A percentile compares a stretch with the other conserved stretches of the same genome.
phyloP scores from a whole-genome alignment of 2,329 filamentous ascomycete species.

The Acarospora socialis region DNA sequence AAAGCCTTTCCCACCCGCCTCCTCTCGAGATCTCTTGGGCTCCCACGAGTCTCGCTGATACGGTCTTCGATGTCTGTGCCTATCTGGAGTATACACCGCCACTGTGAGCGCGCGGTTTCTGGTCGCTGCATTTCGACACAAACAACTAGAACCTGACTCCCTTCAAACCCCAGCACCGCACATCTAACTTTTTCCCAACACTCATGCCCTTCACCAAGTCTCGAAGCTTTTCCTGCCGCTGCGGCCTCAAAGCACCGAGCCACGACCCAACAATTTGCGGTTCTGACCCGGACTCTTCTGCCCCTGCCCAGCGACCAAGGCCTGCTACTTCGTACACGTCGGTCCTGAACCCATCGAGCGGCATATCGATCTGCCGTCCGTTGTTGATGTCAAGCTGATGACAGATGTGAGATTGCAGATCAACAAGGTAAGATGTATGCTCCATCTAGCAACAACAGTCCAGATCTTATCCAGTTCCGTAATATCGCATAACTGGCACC shows the following conservation, averaged over 20 bases:
- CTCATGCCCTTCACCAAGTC: slow-evolving; percentile 17
- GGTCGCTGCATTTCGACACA: no score
- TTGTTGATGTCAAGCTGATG: slow-evolving; percentile 40
- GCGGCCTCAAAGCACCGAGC: slow-evolving; percentile 34
- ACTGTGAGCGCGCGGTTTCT: no score
- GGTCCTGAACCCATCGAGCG: slow-evolving; percentile 36
- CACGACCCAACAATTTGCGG: slow-evolving; percentile 24
- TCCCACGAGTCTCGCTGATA: no score
- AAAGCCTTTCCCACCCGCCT: no score
- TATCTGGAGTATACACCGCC: no score
- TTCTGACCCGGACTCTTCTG: slow-evolving; percentile 39
- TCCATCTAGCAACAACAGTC: slow-evolving; percentile 26
- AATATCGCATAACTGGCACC: slow-evolving; percentile 38
- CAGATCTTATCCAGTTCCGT: slow-evolving; percentile 35
- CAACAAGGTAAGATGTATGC: slow-evolving; percentile 9
- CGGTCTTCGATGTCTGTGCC: no score
- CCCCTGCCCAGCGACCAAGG: slow-evolving; percentile 33
- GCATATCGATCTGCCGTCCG: slow-evolving; percentile 38
- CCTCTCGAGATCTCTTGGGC: no score
- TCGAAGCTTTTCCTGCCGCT: slow-evolving; percentile 30
- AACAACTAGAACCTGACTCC: no score
- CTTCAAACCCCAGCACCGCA: no score
- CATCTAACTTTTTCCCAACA: no score
- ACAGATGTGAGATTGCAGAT: not conserved
- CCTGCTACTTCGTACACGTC: slow-evolving; percentile 35